These are phyloP conservation scores for Neckera pumila DNA, from an alignment of 225 moss, liverwort and hornwort species.

Conservation along the genomic window DNA sequence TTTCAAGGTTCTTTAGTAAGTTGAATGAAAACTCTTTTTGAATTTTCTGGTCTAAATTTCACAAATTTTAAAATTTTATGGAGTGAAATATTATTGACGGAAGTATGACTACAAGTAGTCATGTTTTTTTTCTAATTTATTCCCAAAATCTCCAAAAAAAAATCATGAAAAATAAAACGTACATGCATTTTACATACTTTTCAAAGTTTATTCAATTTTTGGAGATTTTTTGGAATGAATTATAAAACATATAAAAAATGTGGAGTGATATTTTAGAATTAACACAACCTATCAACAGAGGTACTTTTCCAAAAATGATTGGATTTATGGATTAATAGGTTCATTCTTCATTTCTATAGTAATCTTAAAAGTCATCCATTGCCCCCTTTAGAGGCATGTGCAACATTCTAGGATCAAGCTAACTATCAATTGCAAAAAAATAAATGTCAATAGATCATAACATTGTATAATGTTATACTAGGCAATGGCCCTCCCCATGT, in stretches of 20 bases:
- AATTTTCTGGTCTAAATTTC: not conserved
- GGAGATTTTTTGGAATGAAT: not conserved
- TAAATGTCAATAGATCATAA: not conserved
- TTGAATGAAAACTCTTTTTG: not conserved
- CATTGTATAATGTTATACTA: not conserved
- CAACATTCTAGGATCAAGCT: accelerated
- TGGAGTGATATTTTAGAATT: not conserved
- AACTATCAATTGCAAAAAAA: not conserved
- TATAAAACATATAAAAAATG: not conserved
- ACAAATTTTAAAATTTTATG: not conserved
- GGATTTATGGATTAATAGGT: not conserved
- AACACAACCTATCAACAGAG: not conserved
- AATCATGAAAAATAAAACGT: not conserved
- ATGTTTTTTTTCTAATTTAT: not conserved
- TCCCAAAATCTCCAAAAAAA: accelerated
- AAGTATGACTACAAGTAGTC: too few species aligned
- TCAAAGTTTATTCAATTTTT: not conserved
- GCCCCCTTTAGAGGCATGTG: accelerated
- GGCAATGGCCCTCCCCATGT: not conserved
- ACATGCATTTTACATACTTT: too few species aligned
- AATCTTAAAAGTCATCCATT: not conserved
- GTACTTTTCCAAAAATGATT: not conserved
- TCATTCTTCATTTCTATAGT: not conserved
- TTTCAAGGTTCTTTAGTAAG: not conserved
- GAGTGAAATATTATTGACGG: not conserved